Base-by-base conservation (phyloP, 768 basidiomycete genomes). In the Mycena amicta region DNA sequence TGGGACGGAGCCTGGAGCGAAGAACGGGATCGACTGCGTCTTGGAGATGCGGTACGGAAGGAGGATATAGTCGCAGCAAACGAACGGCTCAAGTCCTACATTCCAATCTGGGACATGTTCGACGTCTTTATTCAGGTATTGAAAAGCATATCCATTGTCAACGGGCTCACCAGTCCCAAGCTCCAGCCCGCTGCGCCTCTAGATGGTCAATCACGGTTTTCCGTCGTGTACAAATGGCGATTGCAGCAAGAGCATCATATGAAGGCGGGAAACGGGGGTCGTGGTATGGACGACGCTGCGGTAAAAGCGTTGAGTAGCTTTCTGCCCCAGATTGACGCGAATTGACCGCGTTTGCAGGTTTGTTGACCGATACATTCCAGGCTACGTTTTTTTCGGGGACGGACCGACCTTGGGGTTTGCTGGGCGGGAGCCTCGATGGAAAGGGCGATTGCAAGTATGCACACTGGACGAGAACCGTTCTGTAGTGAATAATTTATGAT, bases 341-440 rank as follows among this genome's bases (percentile, higher is more conserved):
- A n/a, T n/a, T n/a, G n/a, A n/a, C n/a, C n/a, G n/a, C n/a, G n/a
- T n/a, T n/a, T n/a, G n/a, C n/a, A n/a, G n/a, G n/a, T 96, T 96
- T 68, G 86, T 95, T 5, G 90, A 94, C 71, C 86, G 95, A 3
- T 97, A 97, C 71, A 94, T 98, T 64, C 95, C 95, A 1, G 92
- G 90, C 3, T 98, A 97, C 68, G 86, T 96, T 59, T 89, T 95
- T 69, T 98, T 91, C 67, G 85, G 81, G 3, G 83, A 84, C 22
- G 84, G 87, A 12, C 74, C 90, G 62, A 52, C 2, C 40, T 53
- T 46, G 66, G 66, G n/a, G n/a, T n/a, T n/a, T n/a, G n/a, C n/a
- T n/a, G n/a, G n/a, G n/a, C n/a, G 2, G 31, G 33, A 20, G 3
- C 62, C 57, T 26, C 52, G 53, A 1, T 64, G 62, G 62, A 39